phyloP scores from a whole-genome alignment of 78 protist genomes.

The Diacronema lutheri region DNA sequence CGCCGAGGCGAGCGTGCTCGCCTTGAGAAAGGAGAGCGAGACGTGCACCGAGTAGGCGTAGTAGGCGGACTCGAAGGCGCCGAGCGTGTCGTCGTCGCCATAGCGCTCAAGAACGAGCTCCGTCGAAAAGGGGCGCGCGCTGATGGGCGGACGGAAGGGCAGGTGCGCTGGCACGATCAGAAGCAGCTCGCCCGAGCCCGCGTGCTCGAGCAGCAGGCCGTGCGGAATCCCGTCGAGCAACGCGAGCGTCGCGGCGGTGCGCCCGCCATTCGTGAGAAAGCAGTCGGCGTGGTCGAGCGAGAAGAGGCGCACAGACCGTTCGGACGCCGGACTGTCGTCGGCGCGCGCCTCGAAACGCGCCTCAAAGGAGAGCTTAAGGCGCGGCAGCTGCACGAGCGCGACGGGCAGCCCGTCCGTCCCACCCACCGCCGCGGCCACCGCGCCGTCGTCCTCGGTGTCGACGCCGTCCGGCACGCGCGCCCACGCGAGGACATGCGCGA shows the following conservation, averaged over 20 bases:
- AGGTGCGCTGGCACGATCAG: constrained; percentile 16
- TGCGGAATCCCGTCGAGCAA: constrained; percentile 48
- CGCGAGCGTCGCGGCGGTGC: not conserved
- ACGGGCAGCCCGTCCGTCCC: not conserved
- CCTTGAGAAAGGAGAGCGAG: constrained; percentile 32
- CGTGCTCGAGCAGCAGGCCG: constrained; percentile 38
- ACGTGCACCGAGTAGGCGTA: constrained; percentile 48
- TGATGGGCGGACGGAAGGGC: constrained; percentile 27
- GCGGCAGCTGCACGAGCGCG: constrained; percentile 44
- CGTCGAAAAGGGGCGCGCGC: constrained; percentile 41
- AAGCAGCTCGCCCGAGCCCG: constrained; percentile 14
- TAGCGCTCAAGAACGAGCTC: constrained; percentile 45
- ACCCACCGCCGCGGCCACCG: too few species aligned
- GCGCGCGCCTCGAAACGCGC: not conserved
- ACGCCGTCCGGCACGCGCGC: not conserved
- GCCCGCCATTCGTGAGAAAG: constrained; percentile 17
- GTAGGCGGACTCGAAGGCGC: not conserved
- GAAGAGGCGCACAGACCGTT: constrained; percentile 7
- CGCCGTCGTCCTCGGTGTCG: constrained; percentile 30
- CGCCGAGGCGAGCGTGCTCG: constrained; percentile 39
- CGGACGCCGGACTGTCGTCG: too few species aligned
- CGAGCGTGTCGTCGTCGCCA: not conserved
- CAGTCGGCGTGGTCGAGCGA: constrained; percentile 46
- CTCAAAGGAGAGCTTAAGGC: constrained; percentile 53
- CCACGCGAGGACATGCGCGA: constrained; percentile 43